Percentiles rank a stretch among this genome's conserved stretches.
Conservation (phyloP, 148 eudicot species). For the Silene latifolia region DNA sequence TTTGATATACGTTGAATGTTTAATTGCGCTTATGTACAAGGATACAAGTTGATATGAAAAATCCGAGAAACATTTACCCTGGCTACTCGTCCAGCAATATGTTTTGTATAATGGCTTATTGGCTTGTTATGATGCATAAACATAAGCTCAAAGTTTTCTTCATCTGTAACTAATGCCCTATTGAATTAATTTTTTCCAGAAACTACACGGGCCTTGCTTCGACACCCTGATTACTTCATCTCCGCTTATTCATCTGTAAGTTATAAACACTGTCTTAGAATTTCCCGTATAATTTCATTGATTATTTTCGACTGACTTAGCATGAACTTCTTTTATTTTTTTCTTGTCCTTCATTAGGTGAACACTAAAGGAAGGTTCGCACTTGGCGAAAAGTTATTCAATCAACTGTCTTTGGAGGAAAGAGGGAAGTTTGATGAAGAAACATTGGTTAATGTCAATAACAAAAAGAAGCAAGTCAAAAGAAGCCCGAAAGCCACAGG, state of each 20-base stretch:
- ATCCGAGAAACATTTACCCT: too few species aligned
- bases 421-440: too few species aligned
- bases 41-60: too few species aligned
- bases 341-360: not conserved
- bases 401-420: slow-evolving; percentile 7
- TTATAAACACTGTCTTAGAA: not conserved
- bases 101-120: too few species aligned
- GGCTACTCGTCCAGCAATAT: too few species aligned
- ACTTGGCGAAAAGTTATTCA: not conserved
- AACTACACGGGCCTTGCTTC: slow-evolving; percentile 71
- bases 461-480: not conserved
- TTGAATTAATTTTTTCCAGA: slow-evolving; percentile 40
- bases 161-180: not conserved
- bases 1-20: too few species aligned
- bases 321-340: too few species aligned
- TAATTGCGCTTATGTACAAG: too few species aligned
- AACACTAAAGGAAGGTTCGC: not conserved
- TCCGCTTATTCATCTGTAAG: slow-evolving; percentile 86
- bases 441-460: not conserved
- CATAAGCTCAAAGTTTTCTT: too few species aligned
- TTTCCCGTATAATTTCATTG: too few species aligned
- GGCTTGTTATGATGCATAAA: not conserved
- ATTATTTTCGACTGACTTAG: not conserved
- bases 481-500: not conserved
- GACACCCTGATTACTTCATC: slow-evolving; percentile 84